phyloP scores from a whole-genome alignment of 2,329 filamentous ascomycete genomes.

The Claviceps sp. region DNA sequence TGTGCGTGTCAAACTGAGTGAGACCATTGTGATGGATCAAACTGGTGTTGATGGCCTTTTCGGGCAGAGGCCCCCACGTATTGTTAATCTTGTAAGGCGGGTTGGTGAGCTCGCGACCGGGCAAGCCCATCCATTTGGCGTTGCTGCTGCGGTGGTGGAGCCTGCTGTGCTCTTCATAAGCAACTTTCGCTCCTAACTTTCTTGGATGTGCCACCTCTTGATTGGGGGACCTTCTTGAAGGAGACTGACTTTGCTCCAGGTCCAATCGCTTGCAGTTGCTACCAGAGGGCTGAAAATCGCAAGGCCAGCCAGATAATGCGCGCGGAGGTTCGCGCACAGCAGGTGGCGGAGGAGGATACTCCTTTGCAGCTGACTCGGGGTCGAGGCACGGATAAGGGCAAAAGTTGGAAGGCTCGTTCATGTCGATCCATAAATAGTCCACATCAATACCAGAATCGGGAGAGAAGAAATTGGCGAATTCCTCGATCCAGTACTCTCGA shows the following conservation, averaged over 20 bases:
- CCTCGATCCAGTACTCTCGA: constrained; percentile 53
- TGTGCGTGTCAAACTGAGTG: constrained; percentile 62
- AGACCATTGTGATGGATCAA: constrained; percentile 54
- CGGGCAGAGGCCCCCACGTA: constrained; percentile 31
- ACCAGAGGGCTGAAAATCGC: constrained; percentile 10
- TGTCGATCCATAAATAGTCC: constrained; percentile 65
- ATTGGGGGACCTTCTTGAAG: not conserved
- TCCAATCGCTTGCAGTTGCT: constrained; percentile 6
- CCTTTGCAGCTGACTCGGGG: constrained; percentile 24
- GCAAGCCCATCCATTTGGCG: constrained; percentile 8
- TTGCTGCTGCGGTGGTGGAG: not conserved
- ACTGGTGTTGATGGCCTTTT: constrained; percentile 53
- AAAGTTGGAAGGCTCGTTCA: constrained; percentile 32
- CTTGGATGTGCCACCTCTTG: not conserved
- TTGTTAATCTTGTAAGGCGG: constrained; percentile 11
- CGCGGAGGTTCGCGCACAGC: constrained; percentile 47
- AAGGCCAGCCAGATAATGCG: constrained; percentile 52
- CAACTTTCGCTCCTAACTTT: too few species aligned
- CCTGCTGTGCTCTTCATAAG: too few species aligned
- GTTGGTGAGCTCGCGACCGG: constrained; percentile 10
- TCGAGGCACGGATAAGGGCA: constrained; percentile 14
- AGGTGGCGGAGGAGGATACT: constrained; percentile 45
- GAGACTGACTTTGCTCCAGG: not conserved
- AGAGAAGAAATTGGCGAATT: constrained; percentile 53
- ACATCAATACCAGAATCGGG: constrained; percentile 54